Evolutionary conservation across 441 rosid genomes (phyloP), one percentile per base, ranked within the genome.

Genomic region (Pelargonium citronellum): DNA sequence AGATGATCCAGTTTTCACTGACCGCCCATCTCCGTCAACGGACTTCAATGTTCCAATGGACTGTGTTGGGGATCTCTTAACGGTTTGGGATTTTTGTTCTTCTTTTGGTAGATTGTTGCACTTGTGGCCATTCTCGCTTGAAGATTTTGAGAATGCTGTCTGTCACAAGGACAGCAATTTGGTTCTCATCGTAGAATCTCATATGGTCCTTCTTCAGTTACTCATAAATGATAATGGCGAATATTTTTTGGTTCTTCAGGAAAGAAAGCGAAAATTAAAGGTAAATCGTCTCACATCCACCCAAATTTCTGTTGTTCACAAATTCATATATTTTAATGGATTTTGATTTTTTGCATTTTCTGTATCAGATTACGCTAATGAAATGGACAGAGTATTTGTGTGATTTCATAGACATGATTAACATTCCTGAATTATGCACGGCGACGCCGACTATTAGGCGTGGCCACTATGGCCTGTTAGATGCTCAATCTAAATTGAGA

Each of bases 61-160:
- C 70, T 89, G 86, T 72, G 86, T 92, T 55, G 97, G 93, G 64
- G 88, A 95, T 85, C 93, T 95, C 80, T 79, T 95, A 71, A 84
- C 87, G 97, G 88, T 92, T 76, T 95, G 99, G 99, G 97, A 95
- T 78, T 92, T 92, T 81, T 95, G 98, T 79, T 82, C 88, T 68
- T 87, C 97, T 63, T 95, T 86, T 79, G 77, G 93, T 73, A 84
- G 85, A 79, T 84, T 81, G 82, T 81, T 95, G 76, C 84, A 84
- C 73, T 80, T 95, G 73, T 91, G 73, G 80, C 87, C 90, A 41
- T 95, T 90, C 83, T 85, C 97, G 67, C 83, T 95, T 60, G 95
- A 87, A 82, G 96, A 95, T 83, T 89, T 95, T 74, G 96, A 95
- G 80, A 95, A 86, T 82, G 92, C 98, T 41, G 73, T 95, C 73